A percentile compares a stretch with the other conserved stretches of the same genome.
phyloP scores from a whole-genome alignment of 2,329 filamentous ascomycete genomes.

The Pseudocercospora fuligena region DNA sequence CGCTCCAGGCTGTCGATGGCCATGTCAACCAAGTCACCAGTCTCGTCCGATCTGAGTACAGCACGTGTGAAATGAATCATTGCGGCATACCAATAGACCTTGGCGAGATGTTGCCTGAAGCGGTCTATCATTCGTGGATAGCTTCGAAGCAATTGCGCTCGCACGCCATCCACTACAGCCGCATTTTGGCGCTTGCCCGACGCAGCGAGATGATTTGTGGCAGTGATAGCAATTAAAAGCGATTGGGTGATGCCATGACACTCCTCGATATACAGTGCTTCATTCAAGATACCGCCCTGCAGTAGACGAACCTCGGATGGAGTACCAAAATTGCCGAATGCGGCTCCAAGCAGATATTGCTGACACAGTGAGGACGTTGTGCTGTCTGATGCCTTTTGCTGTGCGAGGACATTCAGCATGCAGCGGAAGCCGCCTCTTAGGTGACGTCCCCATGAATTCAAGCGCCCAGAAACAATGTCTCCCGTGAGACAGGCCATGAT shows the following conservation, averaged over 20 bases:
- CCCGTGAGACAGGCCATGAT: slow-evolving; percentile 18
- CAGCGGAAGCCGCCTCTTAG: slow-evolving; percentile 13
- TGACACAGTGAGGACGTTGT: slow-evolving; percentile 13
- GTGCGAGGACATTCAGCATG: slow-evolving; percentile 8
- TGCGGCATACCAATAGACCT: slow-evolving; percentile 12
- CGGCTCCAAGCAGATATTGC: slow-evolving; percentile 12
- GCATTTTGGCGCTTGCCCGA: slow-evolving; percentile 7
- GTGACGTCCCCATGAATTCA: slow-evolving; percentile 13
- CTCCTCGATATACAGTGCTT: slow-evolving; percentile 15
- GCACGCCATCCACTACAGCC: neutral
- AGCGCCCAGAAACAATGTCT: slow-evolving; percentile 5
- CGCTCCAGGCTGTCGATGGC: slow-evolving; percentile 13
- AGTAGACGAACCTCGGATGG: slow-evolving; percentile 6
- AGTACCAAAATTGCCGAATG: slow-evolving; percentile 14
- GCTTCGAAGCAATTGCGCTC: neutral
- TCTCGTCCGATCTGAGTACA: slow-evolving; percentile 2
- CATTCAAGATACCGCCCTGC: neutral
- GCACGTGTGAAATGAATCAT: slow-evolving; percentile 12
- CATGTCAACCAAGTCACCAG: neutral
- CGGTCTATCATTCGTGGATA: slow-evolving; percentile 4
- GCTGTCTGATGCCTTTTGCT: slow-evolving; percentile 10
- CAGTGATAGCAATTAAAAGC: slow-evolving; percentile 3
- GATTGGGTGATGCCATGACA: slow-evolving; percentile 14
- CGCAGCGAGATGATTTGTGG: slow-evolving; percentile 8
- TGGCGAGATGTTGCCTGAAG: slow-evolving; percentile 9